Percentiles rank a stretch among this genome's conserved stretches.
Conservation (phyloP, 192 early-diverging fungal species). For the Linnemannia hyalina region DNA sequence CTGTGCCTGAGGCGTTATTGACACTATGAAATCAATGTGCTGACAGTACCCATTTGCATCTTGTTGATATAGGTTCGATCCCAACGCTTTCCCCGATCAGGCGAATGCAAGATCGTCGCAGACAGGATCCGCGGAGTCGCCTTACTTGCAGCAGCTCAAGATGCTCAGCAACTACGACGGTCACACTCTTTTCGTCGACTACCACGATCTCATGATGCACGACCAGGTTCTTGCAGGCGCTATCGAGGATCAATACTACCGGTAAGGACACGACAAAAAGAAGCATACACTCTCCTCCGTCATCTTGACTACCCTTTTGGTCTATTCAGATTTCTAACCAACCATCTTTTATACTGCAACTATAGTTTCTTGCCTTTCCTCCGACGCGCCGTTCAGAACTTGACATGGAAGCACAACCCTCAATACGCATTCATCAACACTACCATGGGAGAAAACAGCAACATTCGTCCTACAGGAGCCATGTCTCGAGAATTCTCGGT, state of each 20-base stretch:
- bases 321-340: neutral
- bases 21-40: neutral
- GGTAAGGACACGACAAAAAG: conserved; percentile 33
- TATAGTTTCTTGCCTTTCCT: conserved; percentile 78
- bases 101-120: conserved; percentile 30
- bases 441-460: conserved; percentile 37
- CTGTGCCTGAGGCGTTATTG: neutral
- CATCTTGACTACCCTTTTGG: neutral
- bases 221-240: conserved; percentile 74
- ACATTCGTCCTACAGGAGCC: conserved; percentile 56
- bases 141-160: conserved; percentile 77
- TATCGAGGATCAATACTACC: conserved; percentile 75
- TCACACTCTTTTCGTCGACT: conserved; percentile 81
- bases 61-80: conserved; percentile 28
- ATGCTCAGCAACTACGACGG: conserved; percentile 69
- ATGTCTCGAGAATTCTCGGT: conserved; percentile 82
- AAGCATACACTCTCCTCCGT: neutral
- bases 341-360: too few species aligned
- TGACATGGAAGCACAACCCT: conserved; percentile 78
- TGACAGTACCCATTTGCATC: neutral
- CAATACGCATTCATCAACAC: conserved; percentile 69
- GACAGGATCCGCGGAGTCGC: conserved; percentile 9
- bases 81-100: conserved; percentile 29
- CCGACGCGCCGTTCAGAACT: conserved; percentile 84
- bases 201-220: conserved; percentile 67